A percentile compares a stretch with the other conserved stretches of the same genome.
Conservation (phyloP, 2,329 filamentous ascomycete genomes). For the Diaporthe sp. region DNA sequence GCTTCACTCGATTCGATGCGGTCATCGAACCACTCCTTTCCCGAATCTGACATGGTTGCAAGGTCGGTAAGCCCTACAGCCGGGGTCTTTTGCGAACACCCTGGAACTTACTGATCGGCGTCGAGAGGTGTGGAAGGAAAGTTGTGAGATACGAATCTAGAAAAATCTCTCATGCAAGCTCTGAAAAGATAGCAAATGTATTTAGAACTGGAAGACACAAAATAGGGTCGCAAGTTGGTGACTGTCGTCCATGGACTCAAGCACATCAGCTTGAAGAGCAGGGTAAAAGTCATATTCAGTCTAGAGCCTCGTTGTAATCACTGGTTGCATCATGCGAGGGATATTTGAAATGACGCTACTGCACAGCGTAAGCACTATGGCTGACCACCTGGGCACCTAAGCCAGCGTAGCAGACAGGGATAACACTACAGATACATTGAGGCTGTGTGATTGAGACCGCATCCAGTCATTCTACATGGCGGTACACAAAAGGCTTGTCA, state of each 20-base stretch:
- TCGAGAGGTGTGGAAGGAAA: too few species aligned
- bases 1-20: not conserved
- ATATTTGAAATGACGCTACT: not conserved
- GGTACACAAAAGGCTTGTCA: too few species aligned
- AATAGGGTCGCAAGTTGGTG: too few species aligned
- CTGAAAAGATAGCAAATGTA: too few species aligned
- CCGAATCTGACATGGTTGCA: not conserved
- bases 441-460: not conserved
- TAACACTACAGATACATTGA: too few species aligned
- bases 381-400: too few species aligned
- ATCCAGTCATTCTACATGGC: not conserved
- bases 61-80: not conserved
- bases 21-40: not conserved
- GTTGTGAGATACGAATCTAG: too few species aligned
- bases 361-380: not conserved
- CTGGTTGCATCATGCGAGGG: not conserved
- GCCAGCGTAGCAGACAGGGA: not conserved
- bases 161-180: too few species aligned
- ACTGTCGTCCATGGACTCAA: too few species aligned
- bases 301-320: not conserved
- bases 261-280: too few species aligned
- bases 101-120: not conserved
- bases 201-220: too few species aligned
- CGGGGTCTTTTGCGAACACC: not conserved
- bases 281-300: not conserved